phyloP scores from a whole-genome alignment of 352 stramenopile genomes.

The Proteromonas lacertae region DNA sequence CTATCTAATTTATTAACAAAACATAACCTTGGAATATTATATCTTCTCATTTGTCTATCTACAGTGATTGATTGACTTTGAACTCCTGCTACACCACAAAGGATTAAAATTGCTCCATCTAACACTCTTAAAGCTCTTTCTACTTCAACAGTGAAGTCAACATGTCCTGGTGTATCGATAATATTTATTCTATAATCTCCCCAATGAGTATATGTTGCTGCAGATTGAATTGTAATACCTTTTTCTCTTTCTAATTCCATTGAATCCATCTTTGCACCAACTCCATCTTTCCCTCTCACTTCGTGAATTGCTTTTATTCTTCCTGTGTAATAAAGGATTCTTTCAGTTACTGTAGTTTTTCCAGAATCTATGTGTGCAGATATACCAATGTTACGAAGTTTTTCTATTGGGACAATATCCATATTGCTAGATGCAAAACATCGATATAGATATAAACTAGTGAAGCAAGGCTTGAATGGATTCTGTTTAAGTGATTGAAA shows the following conservation, averaged over 20 bases:
- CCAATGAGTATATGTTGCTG: conserved; percentile 70
- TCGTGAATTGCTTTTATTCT: conserved; percentile 75
- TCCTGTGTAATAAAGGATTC: conserved; percentile 96
- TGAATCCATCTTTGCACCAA: conserved; percentile 95
- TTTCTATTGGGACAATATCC: too few relatives aligned
- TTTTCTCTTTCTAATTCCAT: conserved; percentile 99
- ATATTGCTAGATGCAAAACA: too few relatives aligned
- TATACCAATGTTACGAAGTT: conserved; percentile 87
- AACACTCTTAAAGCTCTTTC: conserved; percentile 84
- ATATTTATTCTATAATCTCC: conserved; percentile 95
- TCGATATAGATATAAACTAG: too few relatives aligned
- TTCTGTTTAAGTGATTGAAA: too few relatives aligned
- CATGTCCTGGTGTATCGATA: conserved; percentile 94
- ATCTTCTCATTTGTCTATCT: conserved; percentile 96
- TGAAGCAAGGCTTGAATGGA: too few relatives aligned
- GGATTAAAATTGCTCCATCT: conserved; percentile 68
- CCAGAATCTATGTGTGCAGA: conserved; percentile 93
- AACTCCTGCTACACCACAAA: conserved; percentile 50
- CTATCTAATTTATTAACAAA: conserved; percentile 99
- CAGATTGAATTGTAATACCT: conserved; percentile 95
- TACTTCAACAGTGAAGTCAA: conserved; percentile 97
- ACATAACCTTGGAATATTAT: conserved; percentile 82
- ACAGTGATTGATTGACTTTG: conserved; percentile 92
- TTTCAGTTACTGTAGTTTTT: conserved; percentile 96
- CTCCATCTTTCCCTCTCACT: conserved; percentile 75